A percentile compares a stretch with the other conserved stretches of the same genome.
These are phyloP conservation scores for Coemansia sp. DNA, from an alignment of 192 early-diverging fungal genomes.

Conservation along the genomic window DNA sequence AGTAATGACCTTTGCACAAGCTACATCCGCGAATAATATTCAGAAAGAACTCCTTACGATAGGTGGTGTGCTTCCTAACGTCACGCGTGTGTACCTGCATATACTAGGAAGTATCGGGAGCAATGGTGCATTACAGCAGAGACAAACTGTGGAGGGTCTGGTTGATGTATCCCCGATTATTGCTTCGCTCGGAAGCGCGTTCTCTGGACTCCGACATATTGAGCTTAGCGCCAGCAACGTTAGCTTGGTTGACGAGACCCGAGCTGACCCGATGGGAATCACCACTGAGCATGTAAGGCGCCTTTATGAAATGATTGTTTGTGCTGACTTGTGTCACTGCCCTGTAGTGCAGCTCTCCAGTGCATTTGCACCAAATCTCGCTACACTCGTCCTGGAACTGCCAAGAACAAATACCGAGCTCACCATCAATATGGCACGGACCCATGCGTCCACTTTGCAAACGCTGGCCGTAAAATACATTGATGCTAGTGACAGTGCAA, in stretches of 20 bases:
- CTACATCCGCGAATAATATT: too few species aligned
- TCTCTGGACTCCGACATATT: conserved; percentile 6
- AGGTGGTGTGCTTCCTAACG: too few species aligned
- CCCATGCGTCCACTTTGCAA: conserved; percentile 13
- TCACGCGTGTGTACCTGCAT: too few species aligned
- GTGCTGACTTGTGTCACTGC: conserved; percentile 6
- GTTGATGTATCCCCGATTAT: conserved; percentile 6
- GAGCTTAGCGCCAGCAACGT: conserved; percentile 10
- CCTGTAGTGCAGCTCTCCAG: conserved; percentile 1
- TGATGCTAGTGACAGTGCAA: too few species aligned
- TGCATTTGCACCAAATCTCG: not conserved
- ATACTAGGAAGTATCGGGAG: too few species aligned
- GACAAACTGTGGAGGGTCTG: too few species aligned
- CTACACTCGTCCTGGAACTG: conserved; percentile 6
- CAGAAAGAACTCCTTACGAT: too few species aligned
- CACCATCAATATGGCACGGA: conserved; percentile 3
- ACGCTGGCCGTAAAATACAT: conserved; percentile 7
- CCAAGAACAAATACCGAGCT: not conserved
- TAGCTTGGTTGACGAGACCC: not conserved
- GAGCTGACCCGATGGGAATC: not conserved
- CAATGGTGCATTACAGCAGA: too few species aligned
- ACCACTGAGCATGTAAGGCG: conserved; percentile 1
- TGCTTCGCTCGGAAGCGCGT: not conserved
- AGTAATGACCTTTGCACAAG: too few species aligned
- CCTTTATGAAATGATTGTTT: not conserved